A percentile compares a stretch with the other conserved stretches of the same genome.
Conservation (phyloP, 1,284 basidiomycete species). For the Stereum hirsutum region DNA sequence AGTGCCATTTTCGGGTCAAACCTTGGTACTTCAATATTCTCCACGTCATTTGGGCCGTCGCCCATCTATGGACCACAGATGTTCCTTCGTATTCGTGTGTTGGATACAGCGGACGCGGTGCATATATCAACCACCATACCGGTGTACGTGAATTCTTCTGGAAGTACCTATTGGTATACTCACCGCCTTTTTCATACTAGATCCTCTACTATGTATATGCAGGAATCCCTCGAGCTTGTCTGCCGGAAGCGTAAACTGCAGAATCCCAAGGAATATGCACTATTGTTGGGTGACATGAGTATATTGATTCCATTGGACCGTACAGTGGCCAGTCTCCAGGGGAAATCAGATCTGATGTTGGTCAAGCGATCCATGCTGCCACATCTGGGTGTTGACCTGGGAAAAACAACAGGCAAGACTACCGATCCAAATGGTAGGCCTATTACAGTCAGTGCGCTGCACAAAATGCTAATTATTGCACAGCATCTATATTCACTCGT, state of each 20-base stretch:
- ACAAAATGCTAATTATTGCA: constrained; percentile 2
- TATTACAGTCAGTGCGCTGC: not conserved
- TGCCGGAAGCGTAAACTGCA: constrained; percentile 68
- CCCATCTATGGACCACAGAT: constrained; percentile 71
- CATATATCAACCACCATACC: constrained; percentile 83
- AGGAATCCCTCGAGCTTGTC: constrained; percentile 86
- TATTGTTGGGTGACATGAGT: constrained; percentile 69
- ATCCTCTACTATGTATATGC: constrained; percentile 93
- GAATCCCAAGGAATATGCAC: constrained; percentile 76
- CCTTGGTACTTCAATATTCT: constrained; percentile 36
- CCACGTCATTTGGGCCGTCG: constrained; percentile 56
- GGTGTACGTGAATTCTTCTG: constrained; percentile 47
- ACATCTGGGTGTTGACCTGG: constrained; percentile 54
- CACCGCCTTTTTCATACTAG: constrained; percentile 27
- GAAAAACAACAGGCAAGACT: constrained; percentile 50
- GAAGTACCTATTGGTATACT: not conserved
- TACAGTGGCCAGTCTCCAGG: constrained; percentile 90
- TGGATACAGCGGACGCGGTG: constrained; percentile 69
- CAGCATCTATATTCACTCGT: constrained; percentile 88
- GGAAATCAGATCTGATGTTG: constrained; percentile 77
- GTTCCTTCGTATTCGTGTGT: constrained; percentile 72
- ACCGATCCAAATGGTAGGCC: constrained; percentile 85
- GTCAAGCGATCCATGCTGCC: constrained; percentile 75
- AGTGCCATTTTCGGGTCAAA: constrained; percentile 25
- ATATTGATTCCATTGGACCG: constrained; percentile 90